Base-by-base conservation (phyloP, 2,329 filamentous ascomycete genomes). In the Pseudopyrenochaeta lycopersici region DNA sequence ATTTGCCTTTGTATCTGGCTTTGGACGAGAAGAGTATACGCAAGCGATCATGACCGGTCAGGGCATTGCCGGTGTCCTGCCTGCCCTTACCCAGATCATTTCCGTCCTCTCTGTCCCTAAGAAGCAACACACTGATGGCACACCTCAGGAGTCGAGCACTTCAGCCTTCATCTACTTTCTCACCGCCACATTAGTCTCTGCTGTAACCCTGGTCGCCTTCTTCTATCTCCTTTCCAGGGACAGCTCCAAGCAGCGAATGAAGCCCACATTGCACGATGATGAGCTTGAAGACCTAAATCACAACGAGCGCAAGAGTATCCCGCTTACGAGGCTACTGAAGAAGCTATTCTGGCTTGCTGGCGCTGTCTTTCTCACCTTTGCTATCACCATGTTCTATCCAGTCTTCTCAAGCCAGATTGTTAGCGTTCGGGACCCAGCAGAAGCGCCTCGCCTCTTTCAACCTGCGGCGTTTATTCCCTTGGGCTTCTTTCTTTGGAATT, bases 31-130 rank as follows among this genome's bases (percentile, higher is more conserved):
- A 17, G 91, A 95, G 75, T 99, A 98, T 75, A 97, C 92, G 49
- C 94, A 98, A 77, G 94, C 90, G 20, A 92, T 98, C 75, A 98
- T 99, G 93, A 88, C 89, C 2, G 95, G 95, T 1, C 95, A 99
- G 76, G 94, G 89, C 29, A 83, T 99, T 3, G 93, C 95, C 0
- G 95, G 95, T 27, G 93, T 99, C 9, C 80, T 98, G 3, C 95
- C 95, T 0, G 89, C 91, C 42, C 82, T 96, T 42, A 91, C 92
- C 1, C 93, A 98, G 76, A 94, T 98, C 63, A 75, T 90, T 39
- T 90, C 91, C 1, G 92, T 96, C 11, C 81, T 97, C 10, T 84
- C 86, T 30, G 81, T 91, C 1, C 80, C 85, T 0, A 64, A 78
- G 18, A 71, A 74, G 42, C 75, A 80, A 52, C 69, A 78, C 21